Evolutionary conservation across 805 yeast species (phyloP), one percentile per base, ranked within the genome.

Genomic region (Cyberlindnera galapagoensis): DNA sequence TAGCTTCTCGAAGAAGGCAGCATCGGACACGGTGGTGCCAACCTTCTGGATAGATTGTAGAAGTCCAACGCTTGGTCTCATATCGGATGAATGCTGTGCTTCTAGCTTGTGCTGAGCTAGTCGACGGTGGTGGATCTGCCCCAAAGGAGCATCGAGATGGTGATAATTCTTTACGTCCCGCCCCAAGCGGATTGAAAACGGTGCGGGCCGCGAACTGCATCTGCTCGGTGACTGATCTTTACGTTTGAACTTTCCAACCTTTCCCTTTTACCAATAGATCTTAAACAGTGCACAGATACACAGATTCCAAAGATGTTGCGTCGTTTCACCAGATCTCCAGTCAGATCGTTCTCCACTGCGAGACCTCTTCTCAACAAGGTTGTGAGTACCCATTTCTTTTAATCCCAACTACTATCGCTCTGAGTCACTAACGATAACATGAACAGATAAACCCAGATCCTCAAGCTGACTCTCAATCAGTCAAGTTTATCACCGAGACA

Each of bases 1-100:
- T 25, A 87, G 74, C 56, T 72, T 67, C 18, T 63, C 53, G 45
- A 77, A 81, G 24, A 56, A 55, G 12, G 57, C 51, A 11, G 43
- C 36, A 22, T 70, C 70, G 42, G 61, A 62, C 42, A 60, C 57
- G 18, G 65, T 46, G 10, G 64, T 24, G 6, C 34, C 31, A 5
- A 28, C 33, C 12, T 36, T 16, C 15, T 28, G 19, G n/a, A 24
- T 24, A 15, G 9, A 12, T 9, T 42, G 34, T 13, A 42, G 24
- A 3, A 47, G 28, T 3, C 38, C 39, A 5, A 42, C 21, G 7
- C 52, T 33, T 8, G 52, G 42, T 38, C 47, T 53, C 62, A 58
- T 57, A 21, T n/a, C n/a, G n/a, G n/a, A n/a, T n/a, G n/a, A n/a
- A n/a, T n/a, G n/a, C n/a, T n/a, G n/a, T n/a, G n/a, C n/a, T n/a